A percentile compares a stretch with the other conserved stretches of the same genome.
Conservation (phyloP, 768 basidiomycete genomes). For the Lactifluus echinatus region DNA sequence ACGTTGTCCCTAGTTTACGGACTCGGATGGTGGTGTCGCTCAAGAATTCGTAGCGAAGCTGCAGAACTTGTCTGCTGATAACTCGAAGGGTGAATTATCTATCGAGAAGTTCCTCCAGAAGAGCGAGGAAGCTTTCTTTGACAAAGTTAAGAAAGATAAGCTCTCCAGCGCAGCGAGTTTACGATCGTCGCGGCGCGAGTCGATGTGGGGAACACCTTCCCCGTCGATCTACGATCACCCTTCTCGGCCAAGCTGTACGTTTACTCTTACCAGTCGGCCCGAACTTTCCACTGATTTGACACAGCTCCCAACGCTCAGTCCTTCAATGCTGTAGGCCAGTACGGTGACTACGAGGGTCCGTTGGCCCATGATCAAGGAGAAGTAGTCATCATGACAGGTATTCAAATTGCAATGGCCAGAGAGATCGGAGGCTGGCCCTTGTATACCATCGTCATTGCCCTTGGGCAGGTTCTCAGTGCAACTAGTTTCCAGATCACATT, state of each 20-base stretch:
- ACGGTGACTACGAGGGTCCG: conserved; percentile 40
- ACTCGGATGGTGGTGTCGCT: conserved; percentile 87
- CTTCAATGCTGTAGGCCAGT: conserved; percentile 36
- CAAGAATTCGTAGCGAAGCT: conserved; percentile 83
- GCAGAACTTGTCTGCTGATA: conserved; percentile 68
- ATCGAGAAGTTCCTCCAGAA: conserved; percentile 88
- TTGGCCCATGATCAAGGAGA: conserved; percentile 38
- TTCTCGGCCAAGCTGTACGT: conserved; percentile 71
- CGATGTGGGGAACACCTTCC: conserved; percentile 68
- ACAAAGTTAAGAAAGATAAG: conserved; percentile 82
- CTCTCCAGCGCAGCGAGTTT: conserved; percentile 74
- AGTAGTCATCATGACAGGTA: conserved; percentile 65
- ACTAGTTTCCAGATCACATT: conserved; percentile 94
- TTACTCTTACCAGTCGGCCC: conserved; percentile 1
- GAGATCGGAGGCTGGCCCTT: conserved; percentile 82
- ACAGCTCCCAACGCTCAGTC: conserved; percentile 39
- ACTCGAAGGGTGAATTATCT: conserved; percentile 84
- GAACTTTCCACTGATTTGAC: conserved; percentile 21
- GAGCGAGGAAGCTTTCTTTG: conserved; percentile 91
- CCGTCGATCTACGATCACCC: conserved; percentile 43
- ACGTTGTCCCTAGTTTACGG: conserved; percentile 60
- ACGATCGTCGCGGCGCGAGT: conserved; percentile 71
- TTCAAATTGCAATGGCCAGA: conserved; percentile 78
- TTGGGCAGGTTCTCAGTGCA: conserved; percentile 85
- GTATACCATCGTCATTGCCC: conserved; percentile 81